Percentiles rank a stretch among this genome's conserved stretches.
Evolutionary conservation across 257 asterid species (phyloP).

Genomic region (Solanum neorickii): DNA sequence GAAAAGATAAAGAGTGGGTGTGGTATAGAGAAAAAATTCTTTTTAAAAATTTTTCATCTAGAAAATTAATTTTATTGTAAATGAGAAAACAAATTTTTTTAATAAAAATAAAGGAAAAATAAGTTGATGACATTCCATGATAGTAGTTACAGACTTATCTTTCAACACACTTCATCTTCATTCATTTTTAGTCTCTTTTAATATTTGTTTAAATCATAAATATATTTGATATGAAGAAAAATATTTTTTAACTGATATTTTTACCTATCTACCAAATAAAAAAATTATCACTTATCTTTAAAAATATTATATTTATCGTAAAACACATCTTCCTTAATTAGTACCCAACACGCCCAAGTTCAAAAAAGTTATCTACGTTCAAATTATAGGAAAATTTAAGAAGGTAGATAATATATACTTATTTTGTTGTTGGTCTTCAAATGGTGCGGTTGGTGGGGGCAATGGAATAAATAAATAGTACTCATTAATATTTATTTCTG

Average conservation of each 20-base stretch:
- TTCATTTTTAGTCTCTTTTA: not conserved
- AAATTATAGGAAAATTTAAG: not conserved
- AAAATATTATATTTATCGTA: no score
- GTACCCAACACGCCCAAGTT: not conserved
- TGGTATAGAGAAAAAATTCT: rapidly evolving
- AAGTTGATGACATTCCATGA: not conserved
- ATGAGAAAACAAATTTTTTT: not conserved
- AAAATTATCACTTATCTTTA: not conserved
- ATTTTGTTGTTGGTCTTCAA: not conserved
- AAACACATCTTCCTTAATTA: not conserved
- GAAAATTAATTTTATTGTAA: not conserved
- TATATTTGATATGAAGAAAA: not conserved
- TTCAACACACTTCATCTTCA: no score
- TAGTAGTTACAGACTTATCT: not conserved
- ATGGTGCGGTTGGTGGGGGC: not conserved
- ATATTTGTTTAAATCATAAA: no score
- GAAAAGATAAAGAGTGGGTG: not conserved
- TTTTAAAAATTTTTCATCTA: not conserved
- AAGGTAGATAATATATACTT: not conserved
- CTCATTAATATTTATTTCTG: not conserved
- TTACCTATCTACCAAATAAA: no score
- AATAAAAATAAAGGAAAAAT: not conserved
- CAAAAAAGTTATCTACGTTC: no score
- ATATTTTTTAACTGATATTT: no score
- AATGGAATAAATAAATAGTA: not conserved